These are phyloP conservation scores for Blastobotrys raffinosifermentans DNA, from an alignment of 1,139 yeast genomes.

Conservation along the genomic window DNA sequence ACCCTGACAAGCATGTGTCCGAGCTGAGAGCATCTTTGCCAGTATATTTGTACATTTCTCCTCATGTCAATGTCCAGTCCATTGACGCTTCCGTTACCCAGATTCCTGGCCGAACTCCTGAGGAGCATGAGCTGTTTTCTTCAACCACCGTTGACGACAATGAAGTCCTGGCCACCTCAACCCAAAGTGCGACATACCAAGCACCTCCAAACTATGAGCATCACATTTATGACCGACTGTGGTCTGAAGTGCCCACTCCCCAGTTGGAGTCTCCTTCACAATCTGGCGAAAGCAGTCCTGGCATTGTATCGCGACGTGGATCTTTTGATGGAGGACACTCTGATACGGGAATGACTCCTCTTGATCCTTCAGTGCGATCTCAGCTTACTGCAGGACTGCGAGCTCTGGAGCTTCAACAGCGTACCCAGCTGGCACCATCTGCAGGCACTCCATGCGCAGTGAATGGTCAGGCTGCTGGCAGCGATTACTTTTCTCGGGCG, in stretches of 20 bases:
- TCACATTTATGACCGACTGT: constrained; percentile 79
- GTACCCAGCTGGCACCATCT: constrained; percentile 6
- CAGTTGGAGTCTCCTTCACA: constrained; percentile 50
- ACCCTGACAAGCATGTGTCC: constrained; percentile 72
- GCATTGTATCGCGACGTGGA: constrained; percentile 24
- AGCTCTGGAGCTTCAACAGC: constrained; percentile 26
- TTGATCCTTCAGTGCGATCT: constrained; percentile 27
- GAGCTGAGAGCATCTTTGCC: constrained; percentile 76
- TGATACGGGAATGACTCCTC: constrained; percentile 24
- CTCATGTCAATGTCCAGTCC: constrained; percentile 55
- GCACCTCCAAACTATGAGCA: constrained; percentile 90
- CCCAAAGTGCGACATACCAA: constrained; percentile 12
- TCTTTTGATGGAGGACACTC: constrained; percentile 26
- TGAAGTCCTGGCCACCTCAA: constrained; percentile 14
- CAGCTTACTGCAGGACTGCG: constrained; percentile 28
- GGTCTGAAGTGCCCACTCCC: constrained; percentile 58
- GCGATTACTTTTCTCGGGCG: constrained; percentile 2
- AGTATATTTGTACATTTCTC: constrained; percentile 62
- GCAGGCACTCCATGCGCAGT: constrained; percentile 5
- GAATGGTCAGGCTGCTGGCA: constrained; percentile 2
- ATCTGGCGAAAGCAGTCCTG: constrained; percentile 42
- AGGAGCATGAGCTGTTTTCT: constrained; percentile 19
- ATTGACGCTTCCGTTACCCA: constrained; percentile 41
- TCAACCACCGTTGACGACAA: constrained; percentile 12
- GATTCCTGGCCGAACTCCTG: constrained; percentile 18